These are phyloP conservation scores for Penicillium silybi DNA, from an alignment of 495 filamentous ascomycete species.

Conservation along the genomic window DNA sequence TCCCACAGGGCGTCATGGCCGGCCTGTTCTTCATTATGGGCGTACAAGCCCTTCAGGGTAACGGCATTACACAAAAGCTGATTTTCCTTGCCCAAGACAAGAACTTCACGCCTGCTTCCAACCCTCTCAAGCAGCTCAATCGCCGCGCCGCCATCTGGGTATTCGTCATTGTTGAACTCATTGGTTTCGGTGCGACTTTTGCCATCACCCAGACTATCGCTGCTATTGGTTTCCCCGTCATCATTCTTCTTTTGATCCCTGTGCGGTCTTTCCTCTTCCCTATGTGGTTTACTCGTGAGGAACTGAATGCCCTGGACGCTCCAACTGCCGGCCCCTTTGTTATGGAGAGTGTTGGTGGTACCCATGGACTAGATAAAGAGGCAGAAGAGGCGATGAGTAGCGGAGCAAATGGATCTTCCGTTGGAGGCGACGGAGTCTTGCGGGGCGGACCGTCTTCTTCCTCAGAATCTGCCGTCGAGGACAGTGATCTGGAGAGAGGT, in stretches of 20 bases:
- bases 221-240: constrained; percentile 88
- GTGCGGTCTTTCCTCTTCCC: constrained; percentile 71
- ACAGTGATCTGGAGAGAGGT: constrained; percentile 39
- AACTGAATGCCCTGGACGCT: constrained; percentile 69
- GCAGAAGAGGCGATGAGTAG: constrained; percentile 9
- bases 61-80: constrained; percentile 80
- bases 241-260: constrained; percentile 80
- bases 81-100: constrained; percentile 70
- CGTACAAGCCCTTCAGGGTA: constrained; percentile 71
- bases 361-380: constrained; percentile 48
- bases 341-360: constrained; percentile 79
- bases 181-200: constrained; percentile 82
- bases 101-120: constrained; percentile 55
- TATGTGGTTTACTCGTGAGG: constrained; percentile 59
- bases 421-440: constrained; percentile 16
- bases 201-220: constrained; percentile 96
- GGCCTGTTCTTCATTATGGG: constrained; percentile 97
- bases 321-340: constrained; percentile 81
- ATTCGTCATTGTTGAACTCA: constrained; percentile 72
- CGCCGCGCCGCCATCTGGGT: constrained; percentile 64
- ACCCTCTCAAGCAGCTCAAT: constrained; percentile 61
- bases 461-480: constrained; percentile 27
- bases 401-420: not conserved
- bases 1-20: constrained; percentile 83
- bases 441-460: constrained; percentile 13